Evolutionary conservation across 148 eudicot genomes (phyloP).

Genomic region (Vaccinium darrowii): DNA sequence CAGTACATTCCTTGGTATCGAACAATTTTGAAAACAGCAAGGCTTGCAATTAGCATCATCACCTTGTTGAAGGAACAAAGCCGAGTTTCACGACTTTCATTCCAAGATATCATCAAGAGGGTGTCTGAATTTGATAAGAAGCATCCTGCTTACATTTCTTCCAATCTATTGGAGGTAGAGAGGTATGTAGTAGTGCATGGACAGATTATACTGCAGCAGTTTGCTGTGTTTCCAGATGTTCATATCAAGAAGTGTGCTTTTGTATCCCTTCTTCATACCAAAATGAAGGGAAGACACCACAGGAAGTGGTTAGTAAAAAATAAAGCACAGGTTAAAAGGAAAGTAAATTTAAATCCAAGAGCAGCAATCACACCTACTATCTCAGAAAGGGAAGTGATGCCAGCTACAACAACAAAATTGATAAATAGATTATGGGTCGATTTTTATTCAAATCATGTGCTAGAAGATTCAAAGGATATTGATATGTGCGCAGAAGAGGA

Average conservation of each 20-base stretch:
- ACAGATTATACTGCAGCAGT: constrained; percentile 87
- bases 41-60: constrained; percentile 70
- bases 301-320: constrained; percentile 94
- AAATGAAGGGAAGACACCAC: constrained; percentile 85
- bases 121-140: constrained; percentile 60
- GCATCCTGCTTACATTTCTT: constrained; percentile 75
- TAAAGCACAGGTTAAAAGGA: constrained; percentile 43
- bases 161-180: constrained; percentile 57
- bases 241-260: constrained; percentile 68
- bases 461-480: constrained; percentile 62
- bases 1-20: constrained; percentile 94
- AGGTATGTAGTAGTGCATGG: constrained; percentile 94
- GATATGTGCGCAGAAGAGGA: constrained; percentile 28
- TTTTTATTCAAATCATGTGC: constrained; percentile 77
- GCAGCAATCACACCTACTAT: constrained; percentile 62
- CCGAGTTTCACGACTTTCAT: constrained; percentile 83
- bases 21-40: constrained; percentile 81
- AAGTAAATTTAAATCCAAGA: constrained; percentile 75
- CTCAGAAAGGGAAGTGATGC: constrained; percentile 82
- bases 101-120: constrained; percentile 65
- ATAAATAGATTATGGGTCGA: constrained; percentile 97
- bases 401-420: constrained; percentile 84
- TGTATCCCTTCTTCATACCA: constrained; percentile 59
- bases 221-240: constrained; percentile 80
- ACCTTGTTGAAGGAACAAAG: constrained; percentile 82